Percentiles rank a stretch among this genome's conserved stretches.
Conservation (phyloP, 148 eudicot species). For the Selenicereus undatus region DNA sequence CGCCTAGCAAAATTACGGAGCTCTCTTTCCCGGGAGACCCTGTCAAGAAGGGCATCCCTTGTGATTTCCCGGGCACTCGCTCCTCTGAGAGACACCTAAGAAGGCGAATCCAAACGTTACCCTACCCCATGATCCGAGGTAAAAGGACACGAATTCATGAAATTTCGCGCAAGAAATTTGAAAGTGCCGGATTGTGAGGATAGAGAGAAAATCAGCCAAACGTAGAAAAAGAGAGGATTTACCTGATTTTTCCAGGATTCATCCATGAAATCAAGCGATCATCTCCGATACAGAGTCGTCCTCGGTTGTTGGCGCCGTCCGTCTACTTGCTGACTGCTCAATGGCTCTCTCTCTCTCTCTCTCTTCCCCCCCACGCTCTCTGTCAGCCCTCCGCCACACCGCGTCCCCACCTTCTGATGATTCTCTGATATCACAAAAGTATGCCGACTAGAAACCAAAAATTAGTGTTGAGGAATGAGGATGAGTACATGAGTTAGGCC, state of each 20-base stretch:
- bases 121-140: background rate
- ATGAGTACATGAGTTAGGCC: no score
- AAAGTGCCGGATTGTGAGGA: background rate
- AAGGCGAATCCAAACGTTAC: background rate
- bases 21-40: slow-evolving; percentile 74
- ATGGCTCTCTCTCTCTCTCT: background rate
- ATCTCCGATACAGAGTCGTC: background rate
- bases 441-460: no score
- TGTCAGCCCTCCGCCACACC: background rate
- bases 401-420: background rate
- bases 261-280: slow-evolving; percentile 39
- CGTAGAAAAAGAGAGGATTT: background rate
- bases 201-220: background rate
- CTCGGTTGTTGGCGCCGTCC: background rate
- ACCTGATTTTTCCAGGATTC: slow-evolving; percentile 54
- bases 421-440: background rate
- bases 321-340: background rate
- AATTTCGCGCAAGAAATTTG: background rate
- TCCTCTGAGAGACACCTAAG: slow-evolving; percentile 83
- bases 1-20: slow-evolving; percentile 69
- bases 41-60: slow-evolving; percentile 66
- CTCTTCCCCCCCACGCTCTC: background rate
- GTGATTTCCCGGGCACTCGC: slow-evolving; percentile 83
- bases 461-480: no score
- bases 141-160: background rate